Conservation (phyloP, 1,284 basidiomycete genomes). For the Malassezia caprae region DNA sequence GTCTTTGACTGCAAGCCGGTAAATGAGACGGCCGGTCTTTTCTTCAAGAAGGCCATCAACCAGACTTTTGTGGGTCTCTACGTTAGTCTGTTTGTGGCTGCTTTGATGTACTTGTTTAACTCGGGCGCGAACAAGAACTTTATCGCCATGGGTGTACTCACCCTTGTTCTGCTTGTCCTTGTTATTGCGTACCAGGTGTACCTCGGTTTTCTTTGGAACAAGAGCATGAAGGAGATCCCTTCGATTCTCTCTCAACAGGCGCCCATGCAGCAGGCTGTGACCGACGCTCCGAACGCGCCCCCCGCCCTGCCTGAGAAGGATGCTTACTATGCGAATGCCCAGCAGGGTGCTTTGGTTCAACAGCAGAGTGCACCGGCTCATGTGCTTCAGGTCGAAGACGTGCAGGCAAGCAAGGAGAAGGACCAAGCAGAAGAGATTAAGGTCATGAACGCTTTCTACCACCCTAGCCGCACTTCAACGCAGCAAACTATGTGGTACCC, state of each 20-base stretch:
- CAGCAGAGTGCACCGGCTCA: constrained; percentile 6
- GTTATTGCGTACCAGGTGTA: constrained; percentile 11
- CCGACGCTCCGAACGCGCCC: neutral
- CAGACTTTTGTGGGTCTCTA: constrained; percentile 75
- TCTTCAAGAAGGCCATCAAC: constrained; percentile 87
- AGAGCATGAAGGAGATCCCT: neutral
- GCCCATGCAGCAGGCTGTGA: neutral
- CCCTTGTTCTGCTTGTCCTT: constrained; percentile 6
- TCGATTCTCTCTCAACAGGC: neutral
- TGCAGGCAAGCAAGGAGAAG: neutral
- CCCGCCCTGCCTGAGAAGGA: constrained; percentile 12
- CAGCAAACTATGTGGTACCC: constrained; percentile 44
- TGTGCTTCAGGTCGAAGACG: constrained; percentile 16
- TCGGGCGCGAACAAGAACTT: constrained; percentile 6
- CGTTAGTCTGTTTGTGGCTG: constrained; percentile 38
- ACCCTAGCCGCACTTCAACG: constrained; percentile 35
- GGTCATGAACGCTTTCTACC: constrained; percentile 27
- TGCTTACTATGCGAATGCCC: constrained; percentile 24
- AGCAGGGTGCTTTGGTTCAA: constrained; percentile 19
- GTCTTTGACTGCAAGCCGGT: constrained; percentile 61
- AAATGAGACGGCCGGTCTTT: constrained; percentile 79
- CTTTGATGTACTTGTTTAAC: constrained; percentile 41
- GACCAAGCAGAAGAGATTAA: constrained; percentile 12
- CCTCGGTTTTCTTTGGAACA: constrained; percentile 3
- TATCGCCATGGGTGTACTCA: constrained; percentile 17